Evolutionary conservation across 345 rosid species (phyloP), one percentile per base, ranked within the genome.

Genomic region (Carallia brachiata): DNA sequence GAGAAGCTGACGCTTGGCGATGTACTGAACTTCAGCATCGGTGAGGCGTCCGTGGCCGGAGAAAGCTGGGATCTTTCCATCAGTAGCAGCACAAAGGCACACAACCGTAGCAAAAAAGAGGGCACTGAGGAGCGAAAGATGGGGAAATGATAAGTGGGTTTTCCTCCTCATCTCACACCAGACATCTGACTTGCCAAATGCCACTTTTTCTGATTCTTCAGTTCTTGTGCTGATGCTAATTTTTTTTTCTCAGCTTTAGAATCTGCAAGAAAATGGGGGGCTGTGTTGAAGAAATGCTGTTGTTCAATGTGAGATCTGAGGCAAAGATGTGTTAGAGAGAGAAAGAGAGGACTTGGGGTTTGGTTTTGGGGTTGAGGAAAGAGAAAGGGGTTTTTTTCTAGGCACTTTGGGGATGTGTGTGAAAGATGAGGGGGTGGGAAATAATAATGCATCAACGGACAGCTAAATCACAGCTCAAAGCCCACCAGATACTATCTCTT

Each of bases 401-500:
- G 79, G 81, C 78, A 68, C 66, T 77, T 71, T 74, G 75, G 86
- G 65, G 81, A 50, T 44, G 78, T 62, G 80, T 65, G 70, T 19
- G 75, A 56, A 23, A 72, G 55, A 63, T 50, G 76, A 34, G 9
- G 56, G 68, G 36, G 23, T 23, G 62, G 15, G 78, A 69, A 79
- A 73, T 80, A 78, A 77, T 32, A 32, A 32, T 78, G 53, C 72
- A 80, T 65, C 67, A 61, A 63, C 63, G 68, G 91, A 87, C 95
- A 90, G 89, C 98, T 88, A 88, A 75, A 87, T 72, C 91, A 90
- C 96, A 90, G 95, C 98, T 88, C 92, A 85, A 86, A 73, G 55
- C 81, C 88, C 84, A 81, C 84, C 85, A 74, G 74, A 78, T 73
- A 75, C 87, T 77, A 77, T 78, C 83, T 34, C 80, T 62, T 9